These are phyloP conservation scores for Solanum pennellii DNA, from an alignment of 257 asterid species.

Conservation along the genomic window DNA sequence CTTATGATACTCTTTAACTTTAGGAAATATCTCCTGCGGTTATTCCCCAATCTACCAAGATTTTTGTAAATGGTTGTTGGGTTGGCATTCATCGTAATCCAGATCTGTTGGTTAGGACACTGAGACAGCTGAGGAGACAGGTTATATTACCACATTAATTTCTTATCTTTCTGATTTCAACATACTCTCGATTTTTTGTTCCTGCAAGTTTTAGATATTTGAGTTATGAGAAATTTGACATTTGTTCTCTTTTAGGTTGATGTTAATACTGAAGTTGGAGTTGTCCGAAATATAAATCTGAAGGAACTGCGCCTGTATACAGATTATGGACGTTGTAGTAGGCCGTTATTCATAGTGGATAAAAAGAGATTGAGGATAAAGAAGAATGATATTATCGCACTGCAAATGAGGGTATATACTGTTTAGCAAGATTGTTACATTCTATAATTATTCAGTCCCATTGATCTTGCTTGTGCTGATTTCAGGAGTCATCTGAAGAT, in stretches of 20 bases:
- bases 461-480: neutral
- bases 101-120: constrained; percentile 88
- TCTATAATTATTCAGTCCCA: neutral
- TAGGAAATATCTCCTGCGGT: constrained; percentile 98
- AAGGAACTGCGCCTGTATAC: constrained; percentile 88
- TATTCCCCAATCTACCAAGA: constrained; percentile 86
- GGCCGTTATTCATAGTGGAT: constrained; percentile 90
- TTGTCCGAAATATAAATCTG: constrained; percentile 86
- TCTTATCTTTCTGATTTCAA: neutral
- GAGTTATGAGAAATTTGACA: neutral
- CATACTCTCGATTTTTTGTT: neutral
- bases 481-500: constrained; percentile 15
- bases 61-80: constrained; percentile 98
- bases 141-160: constrained; percentile 26
- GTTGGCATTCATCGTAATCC: constrained; percentile 97
- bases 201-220: neutral
- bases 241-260: constrained; percentile 53
- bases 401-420: constrained; percentile 75
- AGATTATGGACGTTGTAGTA: constrained; percentile 99
- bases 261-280: constrained; percentile 96
- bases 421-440: neutral
- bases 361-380: constrained; percentile 83
- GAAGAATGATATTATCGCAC: constrained; percentile 63
- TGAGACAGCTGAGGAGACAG: constrained; percentile 82
- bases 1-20: neutral